Percentiles rank a stretch among this genome's conserved stretches.
These are phyloP conservation scores for Chaetomium sp. DNA, from an alignment of 2,329 filamentous ascomycete species.

Conservation along the genomic window DNA sequence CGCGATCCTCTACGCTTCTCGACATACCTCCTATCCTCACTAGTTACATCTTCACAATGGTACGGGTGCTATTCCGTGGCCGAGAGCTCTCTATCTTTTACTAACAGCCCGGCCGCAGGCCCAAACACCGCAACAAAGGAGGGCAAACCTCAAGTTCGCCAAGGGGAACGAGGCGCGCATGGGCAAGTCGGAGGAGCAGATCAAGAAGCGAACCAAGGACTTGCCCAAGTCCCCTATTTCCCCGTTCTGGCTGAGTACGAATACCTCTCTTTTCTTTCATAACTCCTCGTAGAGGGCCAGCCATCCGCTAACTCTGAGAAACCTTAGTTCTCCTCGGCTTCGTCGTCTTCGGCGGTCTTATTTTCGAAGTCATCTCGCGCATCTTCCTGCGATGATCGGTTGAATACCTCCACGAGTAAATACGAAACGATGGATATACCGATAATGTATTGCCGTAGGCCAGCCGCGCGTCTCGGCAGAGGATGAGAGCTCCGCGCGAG, in stretches of 20 bases:
- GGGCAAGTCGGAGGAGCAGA: conserved; percentile 68
- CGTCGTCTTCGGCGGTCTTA: conserved; percentile 61
- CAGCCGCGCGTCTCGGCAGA: neutral
- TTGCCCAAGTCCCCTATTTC: conserved; percentile 63
- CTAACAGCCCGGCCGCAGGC: conserved; percentile 52
- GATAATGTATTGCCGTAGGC: neutral
- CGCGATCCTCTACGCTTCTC: neutral
- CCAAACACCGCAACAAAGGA: conserved; percentile 82
- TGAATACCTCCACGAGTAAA: neutral
- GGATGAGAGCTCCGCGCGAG: neutral
- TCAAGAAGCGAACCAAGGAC: conserved; percentile 63
- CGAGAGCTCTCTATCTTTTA: neutral
- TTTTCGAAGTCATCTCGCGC: conserved; percentile 60
- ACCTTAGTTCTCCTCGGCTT: conserved; percentile 58
- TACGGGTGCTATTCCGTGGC: conserved; percentile 15
- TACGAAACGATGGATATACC: conserved; percentile 2
- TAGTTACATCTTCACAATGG: conserved; percentile 30
- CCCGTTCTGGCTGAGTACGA: conserved; percentile 63
- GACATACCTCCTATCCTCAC: neutral
- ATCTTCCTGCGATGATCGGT: conserved; percentile 42
- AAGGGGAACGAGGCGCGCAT: conserved; percentile 72
- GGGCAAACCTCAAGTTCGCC: conserved; percentile 77
- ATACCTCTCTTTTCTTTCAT: neutral
- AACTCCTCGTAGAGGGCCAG: conserved; percentile 15
- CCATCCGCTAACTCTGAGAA: conserved; percentile 33